These are phyloP conservation scores for Aspergillus bridgeri DNA, from an alignment of 495 filamentous ascomycete species.

Conservation along the genomic window DNA sequence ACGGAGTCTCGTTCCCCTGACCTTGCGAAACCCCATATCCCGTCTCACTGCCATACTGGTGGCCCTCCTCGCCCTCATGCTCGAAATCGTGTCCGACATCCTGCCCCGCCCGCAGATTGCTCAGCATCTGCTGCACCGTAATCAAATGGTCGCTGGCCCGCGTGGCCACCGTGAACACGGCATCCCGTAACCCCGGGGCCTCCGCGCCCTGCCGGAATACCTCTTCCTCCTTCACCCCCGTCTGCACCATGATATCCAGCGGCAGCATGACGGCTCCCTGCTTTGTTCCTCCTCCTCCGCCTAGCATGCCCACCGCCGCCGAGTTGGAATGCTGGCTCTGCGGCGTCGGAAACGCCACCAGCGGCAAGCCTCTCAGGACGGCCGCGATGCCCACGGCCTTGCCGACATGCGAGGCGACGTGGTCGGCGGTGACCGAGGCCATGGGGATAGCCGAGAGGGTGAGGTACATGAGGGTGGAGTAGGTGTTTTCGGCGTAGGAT, in stretches of 20 bases:
- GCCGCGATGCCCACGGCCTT: constrained; percentile 88
- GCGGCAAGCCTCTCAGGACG: constrained; percentile 74
- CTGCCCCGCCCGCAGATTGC: constrained; percentile 65
- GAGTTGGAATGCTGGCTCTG: constrained; percentile 45
- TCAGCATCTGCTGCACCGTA: constrained; percentile 87
- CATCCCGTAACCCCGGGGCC: constrained; percentile 78
- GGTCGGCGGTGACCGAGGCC: constrained; percentile 79
- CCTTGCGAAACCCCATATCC: constrained; percentile 9
- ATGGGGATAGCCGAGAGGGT: constrained; percentile 74
- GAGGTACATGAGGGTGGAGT: constrained; percentile 88
- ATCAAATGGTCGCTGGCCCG: constrained; percentile 93
- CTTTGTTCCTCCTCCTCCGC: constrained; percentile 36
- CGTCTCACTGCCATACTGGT: constrained; percentile 50
- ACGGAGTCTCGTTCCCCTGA: constrained; percentile 38
- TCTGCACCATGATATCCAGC: constrained; percentile 83
- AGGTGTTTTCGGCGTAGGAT: constrained; percentile 88
- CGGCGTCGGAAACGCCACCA: constrained; percentile 76
- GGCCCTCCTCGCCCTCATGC: constrained; percentile 73
- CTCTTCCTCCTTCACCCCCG: constrained; percentile 78
- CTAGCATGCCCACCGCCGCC: constrained; percentile 29
- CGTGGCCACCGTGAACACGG: constrained; percentile 87
- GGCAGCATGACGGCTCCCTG: constrained; percentile 75
- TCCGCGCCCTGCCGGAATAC: constrained; percentile 74
- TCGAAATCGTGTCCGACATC: constrained; percentile 82
- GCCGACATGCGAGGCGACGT: constrained; percentile 89